Base-by-base conservation (phyloP, 2,329 filamentous ascomycete genomes). In the Aphanoascus verrucosus region DNA sequence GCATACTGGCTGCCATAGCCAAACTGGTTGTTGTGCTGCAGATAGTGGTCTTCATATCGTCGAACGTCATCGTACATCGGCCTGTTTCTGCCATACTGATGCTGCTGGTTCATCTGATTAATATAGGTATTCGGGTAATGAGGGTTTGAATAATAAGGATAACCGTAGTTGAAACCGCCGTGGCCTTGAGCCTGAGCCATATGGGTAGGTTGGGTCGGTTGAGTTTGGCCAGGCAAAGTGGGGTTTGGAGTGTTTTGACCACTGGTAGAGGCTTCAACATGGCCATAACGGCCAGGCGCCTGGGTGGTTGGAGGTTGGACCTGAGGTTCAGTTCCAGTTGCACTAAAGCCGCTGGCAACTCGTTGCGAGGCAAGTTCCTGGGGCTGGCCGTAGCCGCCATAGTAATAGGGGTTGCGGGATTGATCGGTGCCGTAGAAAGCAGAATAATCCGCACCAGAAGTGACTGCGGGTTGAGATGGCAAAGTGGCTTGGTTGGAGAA, bases 201-300 rank as follows among this genome's bases (percentile, higher is more conserved):
- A 56, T 77, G 75, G 57, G 72, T 69, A 47, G 77, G 77, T 57
- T 78, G 74, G 48, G 72, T 72, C 52, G 72, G 70, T 58, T 80
- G 78, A 55, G 79, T 76, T 55, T 78, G 77, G 50, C 70, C 74
- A 55, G 77, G 77, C 56, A 80, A 69, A 40, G 84, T 77, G 28
- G 90, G 89, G 72, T 94, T 93, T 35, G 91, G 90, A 1, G 90
- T 96, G 63, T 85, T 91, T 68, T 93, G 85, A 43, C 89, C 91
- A 67, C 88, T 95, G 73, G 85, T 88, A 57, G 80, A 79, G 53
- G 94, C 88, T 58, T 81, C 76, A 56, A 77, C 67, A 72, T 83
- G 74, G 46, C 72, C 78, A 63, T 84, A 84, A 61, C 84, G 85
- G 67, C 82, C 86, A 67, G 90, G 87, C 38, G 85, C 82, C 67